These are phyloP conservation scores for Centrapalus pauciflorus DNA, from an alignment of 129 eudicot species.

Conservation along the genomic window DNA sequence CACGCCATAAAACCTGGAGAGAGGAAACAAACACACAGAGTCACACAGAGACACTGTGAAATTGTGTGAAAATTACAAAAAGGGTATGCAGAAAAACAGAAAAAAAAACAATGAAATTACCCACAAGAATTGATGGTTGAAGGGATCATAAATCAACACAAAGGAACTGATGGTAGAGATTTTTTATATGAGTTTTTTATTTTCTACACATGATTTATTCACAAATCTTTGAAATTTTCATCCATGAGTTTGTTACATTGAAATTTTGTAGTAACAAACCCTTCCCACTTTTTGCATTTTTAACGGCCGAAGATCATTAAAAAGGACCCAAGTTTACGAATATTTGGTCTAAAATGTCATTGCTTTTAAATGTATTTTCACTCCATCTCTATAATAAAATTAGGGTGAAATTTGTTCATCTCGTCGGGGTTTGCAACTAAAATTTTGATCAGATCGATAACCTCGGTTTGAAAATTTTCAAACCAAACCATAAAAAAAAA, in stretches of 20 bases:
- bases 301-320: conserved; percentile 30
- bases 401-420: no score
- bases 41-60: conserved; percentile 17
- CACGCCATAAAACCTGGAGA: conserved; percentile 81
- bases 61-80: conserved; percentile 30
- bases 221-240: conserved; percentile 33
- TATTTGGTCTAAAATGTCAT: conserved; percentile 16
- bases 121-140: not conserved
- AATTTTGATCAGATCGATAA: no score
- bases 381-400: no score
- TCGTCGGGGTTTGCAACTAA: no score
- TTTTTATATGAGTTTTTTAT: conserved; percentile 9
- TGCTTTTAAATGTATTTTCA: not conserved
- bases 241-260: conserved; percentile 18
- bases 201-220: conserved; percentile 1
- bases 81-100: conserved; percentile 18
- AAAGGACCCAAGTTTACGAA: conserved; percentile 19
- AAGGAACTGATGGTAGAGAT: conserved; percentile 12
- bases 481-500: no score
- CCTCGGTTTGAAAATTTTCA: no score
- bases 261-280: conserved; percentile 26
- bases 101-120: conserved; percentile 1
- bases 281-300: conserved; percentile 31
- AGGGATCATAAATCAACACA: conserved; percentile 4
- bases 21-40: conserved; percentile 32